Percentiles rank a stretch among this genome's conserved stretches.
phyloP scores from a whole-genome alignment of 2,329 filamentous ascomycete species.

The Alternaria sp. region DNA sequence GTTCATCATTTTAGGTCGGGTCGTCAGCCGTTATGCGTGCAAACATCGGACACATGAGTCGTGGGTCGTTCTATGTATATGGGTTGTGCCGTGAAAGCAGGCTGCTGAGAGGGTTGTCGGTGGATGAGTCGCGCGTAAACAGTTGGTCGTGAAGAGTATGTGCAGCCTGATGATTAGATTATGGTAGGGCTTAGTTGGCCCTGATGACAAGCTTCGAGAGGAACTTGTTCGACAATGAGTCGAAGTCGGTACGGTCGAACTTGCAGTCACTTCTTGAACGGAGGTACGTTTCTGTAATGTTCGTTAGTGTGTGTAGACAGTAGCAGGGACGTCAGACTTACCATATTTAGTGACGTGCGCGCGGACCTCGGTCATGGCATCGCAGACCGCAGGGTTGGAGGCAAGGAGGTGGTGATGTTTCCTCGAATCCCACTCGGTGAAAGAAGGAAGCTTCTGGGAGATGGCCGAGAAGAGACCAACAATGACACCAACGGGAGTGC shows the following conservation, averaged over 20 bases:
- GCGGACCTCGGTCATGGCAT: conserved; percentile 94
- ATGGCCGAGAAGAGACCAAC: conserved; percentile 97
- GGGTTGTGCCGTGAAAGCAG: conserved; percentile 34
- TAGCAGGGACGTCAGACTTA: conserved; percentile 57
- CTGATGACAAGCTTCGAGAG: conserved; percentile 95
- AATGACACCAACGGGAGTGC: conserved; percentile 92
- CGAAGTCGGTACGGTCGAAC: conserved; percentile 92
- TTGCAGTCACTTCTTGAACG: conserved; percentile 78
- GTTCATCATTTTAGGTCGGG: conserved; percentile 40
- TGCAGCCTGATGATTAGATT: conserved; percentile 19
- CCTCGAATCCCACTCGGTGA: conserved; percentile 91
- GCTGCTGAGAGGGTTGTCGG: conserved; percentile 30
- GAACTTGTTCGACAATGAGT: conserved; percentile 96
- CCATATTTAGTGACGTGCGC: conserved; percentile 92
- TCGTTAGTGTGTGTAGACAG: conserved; percentile 50
- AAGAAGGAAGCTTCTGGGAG: conserved; percentile 90
- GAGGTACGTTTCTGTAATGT: conserved; percentile 78
- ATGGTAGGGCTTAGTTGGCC: conserved; percentile 68
- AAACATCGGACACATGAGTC: conserved; percentile 42
- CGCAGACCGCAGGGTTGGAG: conserved; percentile 90
- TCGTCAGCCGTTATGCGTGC: conserved; percentile 44
- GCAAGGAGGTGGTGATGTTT: conserved; percentile 90
- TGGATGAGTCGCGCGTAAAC: conserved; percentile 32
- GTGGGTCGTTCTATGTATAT: conserved; percentile 39
- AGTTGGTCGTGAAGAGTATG: conserved; percentile 21